Evolutionary conservation across 495 filamentous ascomycete genomes (phyloP).

Genomic region (Penicilliopsis zonata): DNA sequence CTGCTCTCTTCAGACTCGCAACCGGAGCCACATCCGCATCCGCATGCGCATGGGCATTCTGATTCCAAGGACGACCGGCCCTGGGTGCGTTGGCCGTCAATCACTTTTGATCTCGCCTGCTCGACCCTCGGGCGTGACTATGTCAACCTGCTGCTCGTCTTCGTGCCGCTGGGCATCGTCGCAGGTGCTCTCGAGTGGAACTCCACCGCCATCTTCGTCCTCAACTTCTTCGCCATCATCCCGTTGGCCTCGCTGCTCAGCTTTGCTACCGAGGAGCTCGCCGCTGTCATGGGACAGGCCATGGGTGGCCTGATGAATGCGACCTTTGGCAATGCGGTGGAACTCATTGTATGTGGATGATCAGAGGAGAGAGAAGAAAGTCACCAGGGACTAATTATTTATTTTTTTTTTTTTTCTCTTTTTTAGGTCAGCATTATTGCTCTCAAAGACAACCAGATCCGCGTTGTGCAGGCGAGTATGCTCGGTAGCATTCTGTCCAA

Average conservation of each 20-base stretch:
- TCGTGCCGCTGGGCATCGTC: slow-evolving; percentile 82
- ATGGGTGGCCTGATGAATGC: slow-evolving; percentile 90
- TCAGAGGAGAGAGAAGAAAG: too few species aligned
- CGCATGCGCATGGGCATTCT: slow-evolving; percentile 9
- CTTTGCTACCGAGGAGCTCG: slow-evolving; percentile 91
- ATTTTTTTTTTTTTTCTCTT: slow-evolving; percentile 1
- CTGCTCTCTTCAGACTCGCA: slow-evolving; percentile 14
- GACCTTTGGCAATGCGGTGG: slow-evolving; percentile 96
- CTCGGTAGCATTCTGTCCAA: slow-evolving; percentile 95
- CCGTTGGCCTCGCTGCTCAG: slow-evolving; percentile 85
- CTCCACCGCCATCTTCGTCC: slow-evolving; percentile 63
- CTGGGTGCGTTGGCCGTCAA: slow-evolving; percentile 47
- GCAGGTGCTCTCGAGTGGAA: slow-evolving; percentile 62
- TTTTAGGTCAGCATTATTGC: slow-evolving; percentile 86
- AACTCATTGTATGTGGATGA: slow-evolving; percentile 79
- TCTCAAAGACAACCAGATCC: slow-evolving; percentile 70
- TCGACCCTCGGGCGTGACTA: slow-evolving; percentile 51
- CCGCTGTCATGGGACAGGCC: slow-evolving; percentile 73
- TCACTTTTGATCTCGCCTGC: slow-evolving; percentile 38
- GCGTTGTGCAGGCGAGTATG: slow-evolving; percentile 96
- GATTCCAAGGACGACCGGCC: slow-evolving; percentile 23
- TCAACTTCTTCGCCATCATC: slow-evolving; percentile 95
- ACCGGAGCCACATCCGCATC: slow-evolving; percentile 6
- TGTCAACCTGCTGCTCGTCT: slow-evolving; percentile 77
- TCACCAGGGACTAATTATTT: slow-evolving; percentile 7